phyloP scores from a whole-genome alignment of 78 protist genomes.

The Paulinella micropora region DNA sequence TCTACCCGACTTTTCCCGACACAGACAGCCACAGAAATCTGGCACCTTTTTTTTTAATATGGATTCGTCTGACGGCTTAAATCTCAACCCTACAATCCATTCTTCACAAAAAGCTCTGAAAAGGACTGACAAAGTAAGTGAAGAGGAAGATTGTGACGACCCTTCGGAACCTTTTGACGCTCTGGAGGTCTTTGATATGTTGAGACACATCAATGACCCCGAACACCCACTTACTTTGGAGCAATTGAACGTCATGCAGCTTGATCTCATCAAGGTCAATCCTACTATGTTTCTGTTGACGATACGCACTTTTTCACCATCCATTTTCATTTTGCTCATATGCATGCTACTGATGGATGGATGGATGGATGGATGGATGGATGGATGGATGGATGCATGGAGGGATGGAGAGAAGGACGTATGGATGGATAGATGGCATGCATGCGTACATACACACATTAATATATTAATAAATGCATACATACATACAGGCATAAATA shows the following conservation, averaged over 20 bases:
- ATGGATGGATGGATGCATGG: background rate
- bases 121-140: too few relatives aligned
- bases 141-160: background rate
- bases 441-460: background rate
- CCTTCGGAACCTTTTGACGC: background rate
- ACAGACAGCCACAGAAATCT: too few relatives aligned
- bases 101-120: too few relatives aligned
- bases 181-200: conserved; percentile 7
- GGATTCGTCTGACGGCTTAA: too few relatives aligned
- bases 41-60: too few relatives aligned
- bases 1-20: too few relatives aligned
- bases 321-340: too few relatives aligned
- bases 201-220: conserved; percentile 69
- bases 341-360: too few relatives aligned
- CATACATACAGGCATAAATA: background rate
- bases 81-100: too few relatives aligned
- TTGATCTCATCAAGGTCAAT: background rate
- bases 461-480: background rate
- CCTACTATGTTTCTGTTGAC: too few relatives aligned
- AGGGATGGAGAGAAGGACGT: background rate
- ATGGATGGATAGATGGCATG: background rate
- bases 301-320: too few relatives aligned
- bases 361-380: too few relatives aligned
- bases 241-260: conserved; percentile 54
- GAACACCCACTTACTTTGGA: conserved; percentile 84